Percentiles rank a stretch among this genome's conserved stretches.
Evolutionary conservation across 2,329 filamentous ascomycete genomes (phyloP).

Genomic region (Chaetomiaceae sp.): DNA sequence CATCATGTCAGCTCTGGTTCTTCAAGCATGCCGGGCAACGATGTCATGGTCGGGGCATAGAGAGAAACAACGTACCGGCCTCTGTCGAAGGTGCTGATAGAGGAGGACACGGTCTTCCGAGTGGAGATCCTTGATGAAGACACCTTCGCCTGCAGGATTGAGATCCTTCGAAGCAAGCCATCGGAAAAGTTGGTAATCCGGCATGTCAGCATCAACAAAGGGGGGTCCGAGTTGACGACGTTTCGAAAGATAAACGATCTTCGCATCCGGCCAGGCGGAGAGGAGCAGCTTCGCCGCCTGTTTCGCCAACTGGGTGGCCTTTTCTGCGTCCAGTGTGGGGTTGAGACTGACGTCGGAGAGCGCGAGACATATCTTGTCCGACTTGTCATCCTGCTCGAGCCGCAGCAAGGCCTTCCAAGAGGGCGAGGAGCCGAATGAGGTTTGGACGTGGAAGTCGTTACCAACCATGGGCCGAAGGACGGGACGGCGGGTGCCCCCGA

Average conservation of each 20-base stretch:
- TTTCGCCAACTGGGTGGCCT: background rate
- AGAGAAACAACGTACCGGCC: background rate
- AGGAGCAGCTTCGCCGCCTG: conserved; percentile 2
- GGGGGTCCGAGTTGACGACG: conserved; percentile 2
- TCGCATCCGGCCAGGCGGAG: conserved; percentile 1
- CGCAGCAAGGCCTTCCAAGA: conserved; percentile 1
- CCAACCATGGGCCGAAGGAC: conserved; percentile 2
- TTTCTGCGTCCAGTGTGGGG: background rate
- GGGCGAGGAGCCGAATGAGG: background rate
- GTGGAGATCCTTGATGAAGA: background rate
- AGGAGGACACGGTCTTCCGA: background rate
- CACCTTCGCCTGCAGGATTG: conserved; percentile 3
- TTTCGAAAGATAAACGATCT: background rate
- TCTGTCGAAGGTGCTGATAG: background rate
- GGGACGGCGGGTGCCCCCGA: background rate
- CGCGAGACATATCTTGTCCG: background rate
- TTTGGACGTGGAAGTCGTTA: conserved; percentile 3
- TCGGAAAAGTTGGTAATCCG: conserved; percentile 2
- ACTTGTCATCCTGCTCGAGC: background rate
- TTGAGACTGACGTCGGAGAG: background rate
- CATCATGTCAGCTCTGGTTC: background rate
- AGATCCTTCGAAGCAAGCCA: conserved; percentile 8
- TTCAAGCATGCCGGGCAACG: background rate
- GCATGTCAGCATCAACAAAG: background rate
- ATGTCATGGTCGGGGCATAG: background rate